Base-by-base conservation (phyloP, 2,329 filamentous ascomycete species). In the Coleophoma crateriformis region DNA sequence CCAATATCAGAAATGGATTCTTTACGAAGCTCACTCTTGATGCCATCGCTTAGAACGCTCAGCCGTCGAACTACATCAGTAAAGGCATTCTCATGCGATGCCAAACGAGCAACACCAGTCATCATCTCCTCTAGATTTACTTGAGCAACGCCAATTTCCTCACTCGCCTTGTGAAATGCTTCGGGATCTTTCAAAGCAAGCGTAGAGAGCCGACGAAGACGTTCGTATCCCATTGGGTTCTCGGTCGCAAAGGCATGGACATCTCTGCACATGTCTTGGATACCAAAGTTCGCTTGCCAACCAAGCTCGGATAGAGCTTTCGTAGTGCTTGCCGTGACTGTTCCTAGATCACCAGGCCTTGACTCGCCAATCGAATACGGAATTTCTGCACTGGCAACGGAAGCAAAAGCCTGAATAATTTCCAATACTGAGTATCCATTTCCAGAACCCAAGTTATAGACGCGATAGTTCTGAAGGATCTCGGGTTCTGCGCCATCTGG, bases 361-460 rank as follows among this genome's bases (percentile, higher is more conserved):
- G 70, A 61, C 7, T 64, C 67, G 3, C 65, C 63, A 44, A 65
- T 58, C n/a, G 64, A 57, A 33, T 68, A 64, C 2, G 69, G 68
- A 17, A 75, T 72, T 3, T 61, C 50, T 40, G 56, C 58, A 15
- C 61, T 60, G 2, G 66, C 66, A 0, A 69, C 70, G 3, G 52
- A 54, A 50, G 72, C 66, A 52, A 72, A 67, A 32, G 67, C 69
- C 35, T 55, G 55, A 17, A 75, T 67, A 6, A 72, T 70, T 48
- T 76, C 71, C 13, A 67, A 60, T 2, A 75, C 73, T 0, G 72
- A 73, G 8, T 70, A 68, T 4, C 72, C 72, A 33, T 61, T 68
- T n/a, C 73, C 73, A 7, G 68, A 71, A 4, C 73, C 73, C 5
- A 75, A 62, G 52, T 75, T 76, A 56, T 71, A 75, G 3, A 70